Evolutionary conservation across 2,329 filamentous ascomycete species (phyloP).

Genomic region (Pseudopyricularia cyperi): DNA sequence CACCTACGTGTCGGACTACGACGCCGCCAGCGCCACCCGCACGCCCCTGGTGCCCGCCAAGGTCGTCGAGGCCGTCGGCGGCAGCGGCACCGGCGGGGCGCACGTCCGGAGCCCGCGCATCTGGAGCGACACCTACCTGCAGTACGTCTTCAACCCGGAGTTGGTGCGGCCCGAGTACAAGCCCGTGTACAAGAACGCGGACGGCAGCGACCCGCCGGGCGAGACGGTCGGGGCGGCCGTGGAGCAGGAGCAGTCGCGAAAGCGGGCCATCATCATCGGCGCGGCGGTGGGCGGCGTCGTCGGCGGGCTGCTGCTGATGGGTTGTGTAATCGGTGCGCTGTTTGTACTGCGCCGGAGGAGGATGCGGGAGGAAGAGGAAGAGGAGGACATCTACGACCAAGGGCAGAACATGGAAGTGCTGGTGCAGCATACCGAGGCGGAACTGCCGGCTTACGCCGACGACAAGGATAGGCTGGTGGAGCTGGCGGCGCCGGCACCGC

Average conservation of each 20-base stretch:
- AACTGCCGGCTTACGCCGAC: not conserved
- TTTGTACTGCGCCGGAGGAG: not conserved
- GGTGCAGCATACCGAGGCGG: not conserved
- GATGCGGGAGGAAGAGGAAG: not conserved
- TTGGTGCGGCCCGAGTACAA: conserved; percentile 9
- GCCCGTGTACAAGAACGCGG: conserved; percentile 10
- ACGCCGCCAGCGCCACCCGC: conserved; percentile 9
- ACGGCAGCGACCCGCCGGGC: not conserved
- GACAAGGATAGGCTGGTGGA: not conserved
- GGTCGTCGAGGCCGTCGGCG: conserved; percentile 29
- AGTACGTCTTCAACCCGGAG: conserved; percentile 12
- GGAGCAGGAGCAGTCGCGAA: not conserved
- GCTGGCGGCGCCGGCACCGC: not conserved
- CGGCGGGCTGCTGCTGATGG: not conserved
- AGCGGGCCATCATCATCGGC: not conserved
- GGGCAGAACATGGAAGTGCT: not conserved
- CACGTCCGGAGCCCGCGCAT: conserved; percentile 6
- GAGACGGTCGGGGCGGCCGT: not conserved
- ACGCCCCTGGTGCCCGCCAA: conserved; percentile 30
- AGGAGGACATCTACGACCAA: not conserved
- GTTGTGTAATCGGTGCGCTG: not conserved
- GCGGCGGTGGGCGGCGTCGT: not conserved
- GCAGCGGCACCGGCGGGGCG: conserved; percentile 23
- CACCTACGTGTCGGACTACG: conserved; percentile 16
- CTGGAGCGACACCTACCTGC: conserved; percentile 13